Base-by-base conservation (phyloP, 2,329 filamentous ascomycete species). In the Phoma herbarum region DNA sequence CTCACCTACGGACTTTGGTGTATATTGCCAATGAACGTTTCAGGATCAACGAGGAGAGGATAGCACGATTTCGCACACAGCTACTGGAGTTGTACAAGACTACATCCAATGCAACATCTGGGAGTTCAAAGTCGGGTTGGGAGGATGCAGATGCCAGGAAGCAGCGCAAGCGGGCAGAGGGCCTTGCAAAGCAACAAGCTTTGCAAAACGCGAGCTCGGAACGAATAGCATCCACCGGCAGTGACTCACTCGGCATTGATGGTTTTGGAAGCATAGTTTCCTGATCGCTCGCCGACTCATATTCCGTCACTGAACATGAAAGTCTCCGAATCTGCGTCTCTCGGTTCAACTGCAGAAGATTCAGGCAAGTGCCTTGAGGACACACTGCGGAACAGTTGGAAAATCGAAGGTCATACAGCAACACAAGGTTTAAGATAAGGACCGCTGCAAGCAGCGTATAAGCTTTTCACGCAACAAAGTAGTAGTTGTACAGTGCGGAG, bases 11-110 rank as follows among this genome's bases (percentile, higher is more conserved):
- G 41, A 86, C 84, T 57, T 80, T 97, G 14, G 78, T 93, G 12
- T 76, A 79, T 3, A 84, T 96, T 55, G 87, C 89, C 8, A 93
- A 95, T 70, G 86, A 92, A 74, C 83, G 90, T 48, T 94, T 95
- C 69, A 77, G 71, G 9, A 86, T 89, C 73, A 95, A 94, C 66
- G 76, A 78, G 20, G 86, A 86, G 67, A 83, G 90, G 44, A 92
- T 90, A 61, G 82, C 82, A 46, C 82, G 89, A 41, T 92, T 94
- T 65, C 80, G 83, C 43, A 64, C 70, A 2, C 82, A 85, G 7
- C 77, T 91, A 41, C 65, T 74, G 75, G 76, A 44, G 63, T 46
- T 39, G 7, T 62, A 63, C 28, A 41, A 58, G n/a, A 31, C 59
- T 42, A 35, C 29, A 3, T 49, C 47, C 12, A 35, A 37, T 9